Base-by-base conservation (phyloP, 2,329 filamentous ascomycete species). In the Colletotrichum gloeosporioides region DNA sequence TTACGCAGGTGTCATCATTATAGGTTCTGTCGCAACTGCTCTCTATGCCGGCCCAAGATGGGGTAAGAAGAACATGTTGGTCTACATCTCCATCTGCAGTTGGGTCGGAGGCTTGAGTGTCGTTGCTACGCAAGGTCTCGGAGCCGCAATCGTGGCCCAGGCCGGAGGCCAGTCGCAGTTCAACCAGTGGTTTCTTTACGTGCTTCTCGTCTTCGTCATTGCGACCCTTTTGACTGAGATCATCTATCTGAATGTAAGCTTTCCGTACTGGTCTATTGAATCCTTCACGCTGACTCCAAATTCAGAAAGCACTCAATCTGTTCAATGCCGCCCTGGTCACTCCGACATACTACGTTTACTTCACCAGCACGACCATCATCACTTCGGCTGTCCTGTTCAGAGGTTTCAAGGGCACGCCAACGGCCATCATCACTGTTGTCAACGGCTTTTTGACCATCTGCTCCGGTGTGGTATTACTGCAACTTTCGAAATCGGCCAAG, bases 271-370 rank as follows among this genome's bases (percentile, higher is more conserved):
- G 78, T 16, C 77, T 27, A 44, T 22, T 9, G n/a, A 44, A 57
- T 71, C 63, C 53, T n/a, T 39, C 34, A 74, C 78, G 75, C 85
- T 89, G 74, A 88, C 79, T 57, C 15, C 6, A 65, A n/a, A 59
- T 57, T 75, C 86, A 99, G 96, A 99, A 99, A 98, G 97, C 97
- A 8, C 90, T 99, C 73, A 99, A 99, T 82, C 86, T 99, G 66
- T 99, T 96, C 89, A 99, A 99, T 82, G 97, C 97, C 49, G 96
- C 97, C 9, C 91, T 99, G 79, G 97, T 99, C 76, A 99, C 97
- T 0, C 97, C 97, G 1, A 99, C 97, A 4, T 99, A 99, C 87
- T 99, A 99, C 84, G 97, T 99, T 79, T 96, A 98, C 88, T 99
- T 99, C 84, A 99, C 97, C 53, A 98, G 94, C 80, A 94, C 96